phyloP scores from a whole-genome alignment of 2,329 filamentous ascomycete genomes.

The Penicillium sp. region DNA sequence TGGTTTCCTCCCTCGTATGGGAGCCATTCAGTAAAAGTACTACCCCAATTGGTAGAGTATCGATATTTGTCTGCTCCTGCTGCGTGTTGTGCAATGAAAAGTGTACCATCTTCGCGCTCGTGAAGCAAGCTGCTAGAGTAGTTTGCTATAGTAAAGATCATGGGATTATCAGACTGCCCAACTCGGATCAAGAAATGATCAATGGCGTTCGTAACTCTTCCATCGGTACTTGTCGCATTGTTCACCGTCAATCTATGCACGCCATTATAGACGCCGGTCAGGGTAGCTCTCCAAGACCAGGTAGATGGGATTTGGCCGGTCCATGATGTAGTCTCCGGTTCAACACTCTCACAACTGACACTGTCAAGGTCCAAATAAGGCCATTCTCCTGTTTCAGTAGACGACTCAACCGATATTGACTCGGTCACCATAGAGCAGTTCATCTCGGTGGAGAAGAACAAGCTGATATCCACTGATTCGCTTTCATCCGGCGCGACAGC shows the following conservation, averaged over 20 bases:
- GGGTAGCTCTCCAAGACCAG: constrained; percentile 54
- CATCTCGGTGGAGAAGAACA: constrained; percentile 62
- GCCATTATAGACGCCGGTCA: constrained; percentile 59
- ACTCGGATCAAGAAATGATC: constrained; percentile 63
- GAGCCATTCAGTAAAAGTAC: constrained; percentile 58
- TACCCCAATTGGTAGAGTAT: constrained; percentile 61
- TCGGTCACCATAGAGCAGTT: constrained; percentile 55
- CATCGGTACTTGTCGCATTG: constrained; percentile 49
- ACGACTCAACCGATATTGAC: constrained; percentile 53
- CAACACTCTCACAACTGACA: constrained; percentile 46
- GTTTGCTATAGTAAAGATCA: constrained; percentile 59
- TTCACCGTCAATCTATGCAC: constrained; percentile 58
- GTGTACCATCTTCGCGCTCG: constrained; percentile 41
- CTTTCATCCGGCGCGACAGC: constrained; percentile 39
- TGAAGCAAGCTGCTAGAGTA: constrained; percentile 56
- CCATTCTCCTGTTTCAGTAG: constrained; percentile 46
- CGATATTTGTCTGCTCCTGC: constrained; percentile 62
- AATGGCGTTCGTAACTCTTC: constrained; percentile 49
- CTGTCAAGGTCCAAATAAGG: constrained; percentile 46
- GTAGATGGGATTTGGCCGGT: constrained; percentile 54
- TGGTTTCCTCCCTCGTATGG: constrained; percentile 54
- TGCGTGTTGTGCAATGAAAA: constrained; percentile 58
- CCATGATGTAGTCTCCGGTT: constrained; percentile 34
- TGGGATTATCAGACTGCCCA: constrained; percentile 57
- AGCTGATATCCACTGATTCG: constrained; percentile 50